phyloP scores from a whole-genome alignment of 495 filamentous ascomycete species.

The Neurospora sp. region DNA sequence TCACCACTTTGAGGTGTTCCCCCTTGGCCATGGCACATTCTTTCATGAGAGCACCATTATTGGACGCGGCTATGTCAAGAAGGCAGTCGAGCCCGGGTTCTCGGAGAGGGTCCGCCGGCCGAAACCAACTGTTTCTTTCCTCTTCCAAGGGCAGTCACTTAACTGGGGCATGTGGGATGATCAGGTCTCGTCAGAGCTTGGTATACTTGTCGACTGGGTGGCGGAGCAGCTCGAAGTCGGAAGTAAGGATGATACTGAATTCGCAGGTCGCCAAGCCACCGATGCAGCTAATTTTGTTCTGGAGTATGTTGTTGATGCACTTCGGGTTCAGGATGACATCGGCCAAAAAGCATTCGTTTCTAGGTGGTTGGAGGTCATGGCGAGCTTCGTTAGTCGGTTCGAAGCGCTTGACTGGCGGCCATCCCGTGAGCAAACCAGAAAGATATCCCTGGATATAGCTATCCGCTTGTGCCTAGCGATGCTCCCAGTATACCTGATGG shows the following conservation, averaged over 20 bases:
- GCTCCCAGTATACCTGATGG: slow-evolving; percentile 21
- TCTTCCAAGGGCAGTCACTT: slow-evolving; percentile 40
- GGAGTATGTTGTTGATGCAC: slow-evolving; percentile 27
- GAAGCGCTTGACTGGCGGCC: slow-evolving; percentile 15
- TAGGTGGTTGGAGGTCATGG: slow-evolving; percentile 36
- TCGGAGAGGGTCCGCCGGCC: slow-evolving; percentile 18
- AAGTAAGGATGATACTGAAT: neutral
- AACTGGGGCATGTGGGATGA: slow-evolving; percentile 67
- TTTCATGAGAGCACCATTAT: slow-evolving; percentile 72
- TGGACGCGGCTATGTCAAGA: slow-evolving; percentile 57
- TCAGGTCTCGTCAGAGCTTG: slow-evolving; percentile 55
- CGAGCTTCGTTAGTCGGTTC: slow-evolving; percentile 26
- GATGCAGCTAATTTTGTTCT: slow-evolving; percentile 31
- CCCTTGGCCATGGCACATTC: slow-evolving; percentile 56
- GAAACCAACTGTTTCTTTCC: slow-evolving; percentile 23
- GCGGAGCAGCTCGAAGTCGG: slow-evolving; percentile 28
- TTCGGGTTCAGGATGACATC: slow-evolving; percentile 22
- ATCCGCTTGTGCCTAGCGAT: slow-evolving; percentile 10
- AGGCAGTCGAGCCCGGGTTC: slow-evolving; percentile 32
- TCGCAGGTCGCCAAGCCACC: slow-evolving; percentile 4
- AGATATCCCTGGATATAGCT: slow-evolving; percentile 8
- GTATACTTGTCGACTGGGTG: slow-evolving; percentile 46
- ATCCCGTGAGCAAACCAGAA: neutral
- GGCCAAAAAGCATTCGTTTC: slow-evolving; percentile 30
- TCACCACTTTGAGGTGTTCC: slow-evolving; percentile 62